Evolutionary conservation across 768 basidiomycete species (phyloP).

Genomic region (Auricularia sp.): DNA sequence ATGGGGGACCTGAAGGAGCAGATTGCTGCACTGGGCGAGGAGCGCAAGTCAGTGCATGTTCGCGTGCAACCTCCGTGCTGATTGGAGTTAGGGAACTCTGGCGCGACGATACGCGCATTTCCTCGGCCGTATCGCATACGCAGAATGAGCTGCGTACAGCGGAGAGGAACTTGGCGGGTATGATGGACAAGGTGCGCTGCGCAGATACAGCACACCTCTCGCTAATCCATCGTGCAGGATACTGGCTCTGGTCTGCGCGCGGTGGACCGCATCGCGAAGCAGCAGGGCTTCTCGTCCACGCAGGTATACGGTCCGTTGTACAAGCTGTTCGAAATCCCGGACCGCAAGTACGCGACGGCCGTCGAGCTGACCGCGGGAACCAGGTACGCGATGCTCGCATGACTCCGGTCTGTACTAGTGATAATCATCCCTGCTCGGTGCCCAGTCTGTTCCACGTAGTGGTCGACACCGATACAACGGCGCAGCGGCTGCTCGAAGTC

Average conservation of each 20-base stretch:
- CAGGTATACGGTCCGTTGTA: constrained; percentile 94
- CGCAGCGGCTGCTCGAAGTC: constrained; percentile 77
- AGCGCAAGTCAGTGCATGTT: constrained; percentile 46
- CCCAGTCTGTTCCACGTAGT: constrained; percentile 90
- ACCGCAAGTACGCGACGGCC: constrained; percentile 81
- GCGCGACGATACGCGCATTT: constrained; percentile 88
- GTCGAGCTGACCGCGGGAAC: constrained; percentile 94
- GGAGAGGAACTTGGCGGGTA: constrained; percentile 68
- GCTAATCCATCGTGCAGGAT: constrained; percentile 42
- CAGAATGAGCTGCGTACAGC: constrained; percentile 70
- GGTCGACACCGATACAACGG: constrained; percentile 93
- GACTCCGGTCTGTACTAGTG: not conserved
- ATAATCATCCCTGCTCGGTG: not conserved
- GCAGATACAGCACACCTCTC: not conserved
- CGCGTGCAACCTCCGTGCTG: no score
- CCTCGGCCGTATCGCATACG: constrained; percentile 65
- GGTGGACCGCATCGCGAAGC: constrained; percentile 72
- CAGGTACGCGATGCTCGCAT: constrained; percentile 41
- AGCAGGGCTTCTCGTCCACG: constrained; percentile 42
- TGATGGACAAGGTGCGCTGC: constrained; percentile 85
- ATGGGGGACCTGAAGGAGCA: constrained; percentile 52
- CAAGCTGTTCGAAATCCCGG: constrained; percentile 82
- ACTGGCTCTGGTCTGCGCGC: constrained; percentile 82
- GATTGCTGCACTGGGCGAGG: constrained; percentile 59
- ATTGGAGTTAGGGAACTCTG: constrained; percentile 70